Conservation (phyloP, 768 basidiomycete species). For the Xerocomellus intermedius region DNA sequence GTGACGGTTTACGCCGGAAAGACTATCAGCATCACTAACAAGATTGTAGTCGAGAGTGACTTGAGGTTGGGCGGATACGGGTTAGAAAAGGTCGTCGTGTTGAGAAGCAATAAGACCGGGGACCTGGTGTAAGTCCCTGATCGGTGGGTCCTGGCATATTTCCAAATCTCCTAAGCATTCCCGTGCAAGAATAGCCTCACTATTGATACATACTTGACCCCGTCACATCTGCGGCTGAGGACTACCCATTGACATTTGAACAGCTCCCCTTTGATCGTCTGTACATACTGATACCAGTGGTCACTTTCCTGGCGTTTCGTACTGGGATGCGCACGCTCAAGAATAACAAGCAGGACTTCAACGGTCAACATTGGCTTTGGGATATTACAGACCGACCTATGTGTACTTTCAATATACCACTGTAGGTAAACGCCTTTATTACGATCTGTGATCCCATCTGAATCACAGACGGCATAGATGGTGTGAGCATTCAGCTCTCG, state of each 20-base stretch:
- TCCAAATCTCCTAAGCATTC: background rate
- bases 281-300: slow-evolving; percentile 82
- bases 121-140: slow-evolving; percentile 25
- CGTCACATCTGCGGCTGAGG: slow-evolving; percentile 38
- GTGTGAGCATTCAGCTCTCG: slow-evolving; percentile 68
- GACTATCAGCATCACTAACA: slow-evolving; percentile 51
- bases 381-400: slow-evolving; percentile 46
- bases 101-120: slow-evolving; percentile 46
- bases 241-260: slow-evolving; percentile 56
- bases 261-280: slow-evolving; percentile 79
- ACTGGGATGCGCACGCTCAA: slow-evolving; percentile 57
- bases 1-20: slow-evolving; percentile 67
- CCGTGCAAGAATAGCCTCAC: slow-evolving; percentile 20
- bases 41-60: slow-evolving; percentile 50
- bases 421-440: slow-evolving; percentile 33
- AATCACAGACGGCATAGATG: slow-evolving; percentile 72
- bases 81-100: slow-evolving; percentile 50
- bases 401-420: slow-evolving; percentile 76
- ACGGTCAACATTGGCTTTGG: slow-evolving; percentile 43
- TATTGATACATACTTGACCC: slow-evolving; percentile 51
- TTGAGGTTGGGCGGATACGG: slow-evolving; percentile 42
- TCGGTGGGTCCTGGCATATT: slow-evolving; percentile 16
- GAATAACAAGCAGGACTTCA: slow-evolving; percentile 62
- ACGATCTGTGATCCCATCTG: background rate
- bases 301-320: slow-evolving; percentile 18